Evolutionary conservation across 495 filamentous ascomycete species (phyloP).

Genomic region (Talaromyces thailandensis): DNA sequence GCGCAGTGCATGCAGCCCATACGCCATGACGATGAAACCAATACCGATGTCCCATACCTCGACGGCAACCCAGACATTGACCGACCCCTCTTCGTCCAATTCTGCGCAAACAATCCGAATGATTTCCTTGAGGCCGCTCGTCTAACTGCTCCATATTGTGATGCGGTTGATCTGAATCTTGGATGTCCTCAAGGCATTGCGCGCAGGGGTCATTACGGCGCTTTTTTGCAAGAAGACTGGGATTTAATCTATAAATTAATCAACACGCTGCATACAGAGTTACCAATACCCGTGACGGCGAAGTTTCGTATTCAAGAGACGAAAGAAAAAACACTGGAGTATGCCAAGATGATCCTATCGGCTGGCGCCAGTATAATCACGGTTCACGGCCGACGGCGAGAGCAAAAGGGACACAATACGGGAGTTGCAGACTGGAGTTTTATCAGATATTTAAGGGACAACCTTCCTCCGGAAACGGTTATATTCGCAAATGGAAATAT

Average conservation of each 20-base stretch:
- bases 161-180: slow-evolving; percentile 93
- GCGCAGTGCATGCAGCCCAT: slow-evolving; percentile 67
- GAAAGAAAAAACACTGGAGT: slow-evolving; percentile 75
- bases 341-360: slow-evolving; percentile 77
- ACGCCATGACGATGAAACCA: slow-evolving; percentile 25
- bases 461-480: slow-evolving; percentile 77
- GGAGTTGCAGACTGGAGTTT: slow-evolving; percentile 86
- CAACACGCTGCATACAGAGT: slow-evolving; percentile 59
- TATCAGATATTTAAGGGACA: slow-evolving; percentile 73
- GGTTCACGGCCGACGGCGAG: slow-evolving; percentile 78
- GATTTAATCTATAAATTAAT: slow-evolving; percentile 72
- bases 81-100: slow-evolving; percentile 89
- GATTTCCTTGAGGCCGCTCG: slow-evolving; percentile 68
- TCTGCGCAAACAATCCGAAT: slow-evolving; percentile 84
- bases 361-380: slow-evolving; percentile 90
- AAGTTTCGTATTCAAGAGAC: slow-evolving; percentile 91
- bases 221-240: slow-evolving; percentile 92
- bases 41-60: slow-evolving; percentile 39
- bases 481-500: slow-evolving; percentile 97
- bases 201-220: slow-evolving; percentile 78
- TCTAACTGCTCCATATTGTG: slow-evolving; percentile 72
- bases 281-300: slow-evolving; percentile 78
- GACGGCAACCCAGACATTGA: slow-evolving; percentile 81
- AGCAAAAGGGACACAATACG: slow-evolving; percentile 95
- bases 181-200: slow-evolving; percentile 98